Evolutionary conservation across 2,329 filamentous ascomycete species (phyloP), one percentile per base, ranked within the genome.

Genomic region (Fusarium chlamydosporum): DNA sequence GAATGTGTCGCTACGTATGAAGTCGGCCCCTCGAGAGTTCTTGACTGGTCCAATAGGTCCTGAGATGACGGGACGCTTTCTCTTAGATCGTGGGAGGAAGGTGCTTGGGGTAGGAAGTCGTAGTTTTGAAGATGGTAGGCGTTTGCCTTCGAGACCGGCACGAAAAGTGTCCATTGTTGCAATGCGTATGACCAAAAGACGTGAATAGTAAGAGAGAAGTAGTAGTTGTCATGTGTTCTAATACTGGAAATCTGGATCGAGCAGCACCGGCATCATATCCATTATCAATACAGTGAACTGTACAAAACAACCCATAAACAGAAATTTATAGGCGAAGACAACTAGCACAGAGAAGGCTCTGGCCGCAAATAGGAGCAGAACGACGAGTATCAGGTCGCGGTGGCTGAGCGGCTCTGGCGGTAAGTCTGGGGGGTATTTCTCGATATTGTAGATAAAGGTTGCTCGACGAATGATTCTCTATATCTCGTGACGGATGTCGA

Each of bases 21-120:
- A 71, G 47, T 80, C 75, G 7, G 75, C 70, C 7, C 79, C 79
- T 20, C 77, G 75, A 10, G 75, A 79, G 67, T 74, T 79, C 61
- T 76, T 79, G 65, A 82, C 71, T 10, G 80, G 79, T 1, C 80
- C 80, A 37, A 80, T 64, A 3, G 80, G 80, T 18, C 56, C 72
- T 10, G 79, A 82, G 27, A 82, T 81, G 38, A 61, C 50, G 16
- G 74, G 76, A 3, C 74, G 71, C 27, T 70, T 74, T 51, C 56
- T 66, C 54, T 68, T 74, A 20, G 56, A 54, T 33, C 65, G 65
- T 15, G 63, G 46, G 9, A 72, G 41, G 2, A 62, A 13, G 33
- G 59, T 72, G 16, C 62, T 50, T 0, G 71, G 43, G 1, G 67
- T 70, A 11, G 68, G 52, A 3, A 72, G 46, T 34, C 72, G 46